Conservation (phyloP, 2,329 filamentous ascomycete genomes). For the Beauveria rudraprayagi region DNA sequence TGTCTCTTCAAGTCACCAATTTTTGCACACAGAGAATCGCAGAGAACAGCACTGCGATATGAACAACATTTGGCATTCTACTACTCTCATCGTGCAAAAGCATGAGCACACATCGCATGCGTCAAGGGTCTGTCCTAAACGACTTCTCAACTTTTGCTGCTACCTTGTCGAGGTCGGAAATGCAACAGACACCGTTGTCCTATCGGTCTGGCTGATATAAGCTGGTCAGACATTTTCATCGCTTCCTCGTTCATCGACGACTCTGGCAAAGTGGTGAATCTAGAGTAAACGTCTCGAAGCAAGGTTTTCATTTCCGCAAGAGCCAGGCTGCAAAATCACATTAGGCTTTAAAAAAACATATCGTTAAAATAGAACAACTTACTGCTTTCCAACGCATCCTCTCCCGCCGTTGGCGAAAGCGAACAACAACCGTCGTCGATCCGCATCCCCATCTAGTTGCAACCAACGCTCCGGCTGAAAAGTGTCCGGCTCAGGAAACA, state of each 20-base stretch:
- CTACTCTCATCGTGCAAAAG: background rate
- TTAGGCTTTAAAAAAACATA: background rate
- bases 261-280: slow-evolving; percentile 48
- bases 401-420: slow-evolving; percentile 58
- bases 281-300: slow-evolving; percentile 53
- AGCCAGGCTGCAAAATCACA: slow-evolving; percentile 36
- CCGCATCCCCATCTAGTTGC: slow-evolving; percentile 61
- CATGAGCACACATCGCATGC: background rate
- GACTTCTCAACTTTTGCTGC: background rate
- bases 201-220: slow-evolving; percentile 56
- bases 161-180: slow-evolving; percentile 30
- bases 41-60: background rate
- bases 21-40: background rate
- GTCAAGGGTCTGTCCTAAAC: background rate
- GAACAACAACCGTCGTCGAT: slow-evolving; percentile 56
- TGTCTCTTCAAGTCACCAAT: background rate
- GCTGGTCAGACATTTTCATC: slow-evolving; percentile 60
- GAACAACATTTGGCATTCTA: background rate
- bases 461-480: slow-evolving; percentile 85
- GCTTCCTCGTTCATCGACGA: slow-evolving; percentile 42
- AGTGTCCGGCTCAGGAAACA: slow-evolving; percentile 69
- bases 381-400: slow-evolving; percentile 62
- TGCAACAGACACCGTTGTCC: slow-evolving; percentile 51
- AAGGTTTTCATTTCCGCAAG: slow-evolving; percentile 61
- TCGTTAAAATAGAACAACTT: slow-evolving; percentile 25